Evolutionary conservation across 441 rosid genomes (phyloP).

Genomic region (Erysimum cheiri): DNA sequence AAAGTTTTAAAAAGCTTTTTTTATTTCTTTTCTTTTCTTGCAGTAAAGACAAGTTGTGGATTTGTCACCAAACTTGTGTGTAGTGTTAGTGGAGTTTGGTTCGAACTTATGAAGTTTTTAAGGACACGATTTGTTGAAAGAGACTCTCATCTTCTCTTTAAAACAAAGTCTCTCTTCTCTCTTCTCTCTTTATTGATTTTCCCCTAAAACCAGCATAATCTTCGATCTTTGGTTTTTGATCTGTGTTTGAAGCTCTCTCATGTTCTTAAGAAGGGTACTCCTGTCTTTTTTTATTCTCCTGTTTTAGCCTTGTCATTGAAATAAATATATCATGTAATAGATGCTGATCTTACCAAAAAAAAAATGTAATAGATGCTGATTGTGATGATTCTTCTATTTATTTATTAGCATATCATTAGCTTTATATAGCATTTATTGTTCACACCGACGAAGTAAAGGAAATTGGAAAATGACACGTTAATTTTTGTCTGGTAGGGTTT

Average conservation of each 20-base stretch:
- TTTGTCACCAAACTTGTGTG: conserved; percentile 38
- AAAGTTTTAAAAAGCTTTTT: background rate
- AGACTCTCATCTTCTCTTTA: conserved; percentile 81
- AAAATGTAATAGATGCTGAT: conserved; percentile 20
- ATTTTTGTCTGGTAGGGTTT: conserved; percentile 51
- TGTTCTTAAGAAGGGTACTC: conserved; percentile 46
- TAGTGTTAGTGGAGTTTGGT: conserved; percentile 46
- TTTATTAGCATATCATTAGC: conserved; percentile 37
- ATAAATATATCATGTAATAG: conserved; percentile 4
- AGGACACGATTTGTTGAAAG: conserved; percentile 66
- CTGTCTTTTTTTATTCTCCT: conserved; percentile 36
- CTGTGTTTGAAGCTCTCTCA: conserved; percentile 8
- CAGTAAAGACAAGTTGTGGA: conserved; percentile 31
- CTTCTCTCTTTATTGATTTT: conserved; percentile 15
- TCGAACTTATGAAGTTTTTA: conserved; percentile 43
- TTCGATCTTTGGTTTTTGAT: background rate
- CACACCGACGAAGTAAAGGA: conserved; percentile 50
- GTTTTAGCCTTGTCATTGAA: conserved; percentile 20
- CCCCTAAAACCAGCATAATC: conserved; percentile 17
- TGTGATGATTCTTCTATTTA: conserved; percentile 36
- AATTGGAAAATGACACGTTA: conserved; percentile 51
- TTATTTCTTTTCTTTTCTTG: background rate
- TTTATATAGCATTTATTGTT: conserved; percentile 62
- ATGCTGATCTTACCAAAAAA: no score
- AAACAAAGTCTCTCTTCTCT: conserved; percentile 60